Conservation (phyloP, 345 rosid genomes). For the Capsella bursapastoris region DNA sequence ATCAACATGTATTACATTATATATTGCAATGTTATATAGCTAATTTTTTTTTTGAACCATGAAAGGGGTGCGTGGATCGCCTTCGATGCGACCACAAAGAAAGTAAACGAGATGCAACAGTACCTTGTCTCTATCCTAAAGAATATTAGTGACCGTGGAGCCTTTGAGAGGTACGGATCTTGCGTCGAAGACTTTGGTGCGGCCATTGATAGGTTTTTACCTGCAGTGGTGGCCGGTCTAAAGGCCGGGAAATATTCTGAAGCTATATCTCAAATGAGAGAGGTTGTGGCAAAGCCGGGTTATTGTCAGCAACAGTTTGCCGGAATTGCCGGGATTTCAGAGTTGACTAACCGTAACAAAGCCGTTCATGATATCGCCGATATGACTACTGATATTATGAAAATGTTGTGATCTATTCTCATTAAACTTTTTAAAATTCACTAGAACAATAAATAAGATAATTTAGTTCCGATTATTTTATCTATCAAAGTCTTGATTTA, state of each 20-base stretch:
- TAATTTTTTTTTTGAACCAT: background rate
- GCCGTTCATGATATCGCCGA: conserved; percentile 37
- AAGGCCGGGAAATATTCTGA: conserved; percentile 24
- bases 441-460: background rate
- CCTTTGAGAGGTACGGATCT: conserved; percentile 12
- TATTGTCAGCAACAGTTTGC: conserved; percentile 12
- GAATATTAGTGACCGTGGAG: background rate
- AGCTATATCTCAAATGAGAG: background rate
- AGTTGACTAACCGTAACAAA: conserved; percentile 4
- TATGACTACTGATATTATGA: conserved; percentile 34
- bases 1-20: background rate
- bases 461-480: background rate
- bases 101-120: conserved; percentile 1
- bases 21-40: background rate
- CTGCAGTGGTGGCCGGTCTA: conserved; percentile 5
- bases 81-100: conserved; percentile 29
- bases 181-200: conserved; percentile 37
- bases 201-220: conserved; percentile 26
- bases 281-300: background rate
- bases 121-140: background rate
- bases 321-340: background rate
- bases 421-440: background rate
- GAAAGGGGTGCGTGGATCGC: conserved; percentile 32
- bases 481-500: background rate
- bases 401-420: conserved; percentile 3